These are phyloP conservation scores for Yamadazyma nakazawae DNA, from an alignment of 805 yeast genomes.

Conservation along the genomic window DNA sequence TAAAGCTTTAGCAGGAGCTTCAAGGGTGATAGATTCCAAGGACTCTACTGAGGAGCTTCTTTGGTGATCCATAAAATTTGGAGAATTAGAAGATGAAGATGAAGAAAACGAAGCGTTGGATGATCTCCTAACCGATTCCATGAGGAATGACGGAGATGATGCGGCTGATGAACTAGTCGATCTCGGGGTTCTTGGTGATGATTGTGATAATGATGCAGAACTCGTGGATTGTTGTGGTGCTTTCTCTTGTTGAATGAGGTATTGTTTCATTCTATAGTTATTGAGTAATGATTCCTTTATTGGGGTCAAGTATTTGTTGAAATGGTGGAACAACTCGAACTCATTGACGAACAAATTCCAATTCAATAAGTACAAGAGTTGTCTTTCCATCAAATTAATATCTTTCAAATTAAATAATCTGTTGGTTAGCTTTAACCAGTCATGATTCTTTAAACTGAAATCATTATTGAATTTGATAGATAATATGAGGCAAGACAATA, in stretches of 20 bases:
- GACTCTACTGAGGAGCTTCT: slow-evolving; percentile 18
- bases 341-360: slow-evolving; percentile 60
- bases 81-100: slow-evolving; percentile 3
- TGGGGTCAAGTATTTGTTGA: slow-evolving; percentile 49
- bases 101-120: slow-evolving; percentile 9
- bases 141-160: neutral
- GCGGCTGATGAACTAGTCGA: slow-evolving; percentile 3
- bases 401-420: slow-evolving; percentile 66
- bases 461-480: slow-evolving; percentile 76
- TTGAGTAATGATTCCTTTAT: slow-evolving; percentile 41
- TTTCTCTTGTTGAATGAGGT: slow-evolving; percentile 10
- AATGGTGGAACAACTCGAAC: slow-evolving; percentile 40
- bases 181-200: neutral
- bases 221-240: slow-evolving; percentile 9
- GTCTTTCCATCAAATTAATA: slow-evolving; percentile 78
- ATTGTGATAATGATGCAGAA: neutral
- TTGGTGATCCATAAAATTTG: slow-evolving; percentile 4
- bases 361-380: slow-evolving; percentile 60
- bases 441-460: slow-evolving; percentile 71
- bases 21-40: neutral
- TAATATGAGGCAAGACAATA: slow-evolving; percentile 69
- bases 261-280: slow-evolving; percentile 29
- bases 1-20: neutral
- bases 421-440: slow-evolving; percentile 79
- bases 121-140: neutral